A percentile compares a stretch with the other conserved stretches of the same genome.
These are phyloP conservation scores for Epichloe sp. DNA, from an alignment of 2,329 filamentous ascomycete species.

Conservation along the genomic window DNA sequence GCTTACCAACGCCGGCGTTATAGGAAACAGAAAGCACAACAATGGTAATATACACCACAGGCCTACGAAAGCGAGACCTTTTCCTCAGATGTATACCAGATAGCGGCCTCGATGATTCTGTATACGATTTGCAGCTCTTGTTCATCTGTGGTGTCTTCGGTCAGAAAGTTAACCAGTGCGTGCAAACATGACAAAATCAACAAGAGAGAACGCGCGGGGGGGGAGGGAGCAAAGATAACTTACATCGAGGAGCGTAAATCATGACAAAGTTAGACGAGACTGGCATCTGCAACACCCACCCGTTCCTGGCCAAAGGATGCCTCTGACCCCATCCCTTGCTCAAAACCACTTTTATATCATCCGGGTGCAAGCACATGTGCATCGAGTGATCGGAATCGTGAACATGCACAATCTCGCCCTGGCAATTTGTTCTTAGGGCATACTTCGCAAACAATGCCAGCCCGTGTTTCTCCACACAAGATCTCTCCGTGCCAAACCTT, in stretches of 20 bases:
- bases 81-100: conserved; percentile 49
- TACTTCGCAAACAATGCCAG: conserved; percentile 58
- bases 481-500: conserved; percentile 48
- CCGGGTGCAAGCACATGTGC: conserved; percentile 69
- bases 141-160: conserved; percentile 28
- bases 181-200: neutral
- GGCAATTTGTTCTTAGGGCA: conserved; percentile 55
- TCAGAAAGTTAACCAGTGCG: neutral
- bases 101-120: conserved; percentile 58
- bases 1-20: too few species aligned
- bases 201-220: too few species aligned
- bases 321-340: conserved; percentile 68
- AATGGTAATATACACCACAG: neutral
- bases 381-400: conserved; percentile 65
- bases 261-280: conserved; percentile 66
- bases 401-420: conserved; percentile 72
- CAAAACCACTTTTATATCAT: conserved; percentile 60
- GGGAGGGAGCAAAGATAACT: too few species aligned
- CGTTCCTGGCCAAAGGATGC: conserved; percentile 52
- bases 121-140: conserved; percentile 55
- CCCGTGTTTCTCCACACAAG: conserved; percentile 73
- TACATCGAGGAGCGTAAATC: conserved; percentile 63
- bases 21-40: too few species aligned
- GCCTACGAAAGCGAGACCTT: conserved; percentile 22
- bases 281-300: conserved; percentile 47